Evolutionary conservation across 2,329 filamentous ascomycete genomes (phyloP).

Genomic region (Pseudopithomyces maydicus): DNA sequence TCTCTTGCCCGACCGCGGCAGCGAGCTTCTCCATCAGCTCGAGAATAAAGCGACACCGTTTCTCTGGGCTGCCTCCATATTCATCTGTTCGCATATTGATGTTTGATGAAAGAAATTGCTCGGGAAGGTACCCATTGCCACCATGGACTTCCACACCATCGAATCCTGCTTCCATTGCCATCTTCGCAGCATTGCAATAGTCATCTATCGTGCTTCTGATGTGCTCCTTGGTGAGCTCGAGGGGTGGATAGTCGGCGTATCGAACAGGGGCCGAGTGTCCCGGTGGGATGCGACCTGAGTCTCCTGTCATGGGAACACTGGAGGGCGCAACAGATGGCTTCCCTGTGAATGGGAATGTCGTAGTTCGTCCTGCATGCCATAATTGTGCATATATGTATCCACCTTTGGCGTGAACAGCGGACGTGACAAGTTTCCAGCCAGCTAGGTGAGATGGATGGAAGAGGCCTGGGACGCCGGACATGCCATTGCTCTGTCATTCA

Average conservation of each 20-base stretch:
- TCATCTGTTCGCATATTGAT: conserved; percentile 55
- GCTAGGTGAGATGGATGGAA: conserved; percentile 44
- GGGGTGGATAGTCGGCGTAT: conserved; percentile 34
- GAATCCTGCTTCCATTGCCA: conserved; percentile 61
- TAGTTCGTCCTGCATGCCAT: conserved; percentile 54
- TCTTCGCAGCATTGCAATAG: conserved; percentile 53
- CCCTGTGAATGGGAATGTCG: conserved; percentile 45
- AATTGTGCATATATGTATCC: conserved; percentile 51
- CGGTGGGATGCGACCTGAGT: conserved; percentile 35
- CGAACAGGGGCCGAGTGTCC: conserved; percentile 34
- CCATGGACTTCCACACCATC: conserved; percentile 58
- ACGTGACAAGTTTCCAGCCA: conserved; percentile 56
- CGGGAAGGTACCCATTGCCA: conserved; percentile 57
- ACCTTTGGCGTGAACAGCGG: conserved; percentile 55
- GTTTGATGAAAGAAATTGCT: conserved; percentile 57
- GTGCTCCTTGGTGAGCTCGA: conserved; percentile 50
- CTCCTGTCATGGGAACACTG: conserved; percentile 53
- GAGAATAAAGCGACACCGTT: conserved; percentile 59
- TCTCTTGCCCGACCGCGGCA: conserved; percentile 31
- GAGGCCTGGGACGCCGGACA: conserved; percentile 33
- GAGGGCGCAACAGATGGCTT: conserved; percentile 45
- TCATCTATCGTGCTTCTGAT: conserved; percentile 50
- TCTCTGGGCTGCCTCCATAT: conserved; percentile 57
- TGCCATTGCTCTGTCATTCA: conserved; percentile 33
- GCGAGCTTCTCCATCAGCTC: conserved; percentile 51